Percentiles rank a stretch among this genome's conserved stretches.
phyloP scores from a whole-genome alignment of 2,329 filamentous ascomycete genomes.

The Pseudogymnoascus sp. region DNA sequence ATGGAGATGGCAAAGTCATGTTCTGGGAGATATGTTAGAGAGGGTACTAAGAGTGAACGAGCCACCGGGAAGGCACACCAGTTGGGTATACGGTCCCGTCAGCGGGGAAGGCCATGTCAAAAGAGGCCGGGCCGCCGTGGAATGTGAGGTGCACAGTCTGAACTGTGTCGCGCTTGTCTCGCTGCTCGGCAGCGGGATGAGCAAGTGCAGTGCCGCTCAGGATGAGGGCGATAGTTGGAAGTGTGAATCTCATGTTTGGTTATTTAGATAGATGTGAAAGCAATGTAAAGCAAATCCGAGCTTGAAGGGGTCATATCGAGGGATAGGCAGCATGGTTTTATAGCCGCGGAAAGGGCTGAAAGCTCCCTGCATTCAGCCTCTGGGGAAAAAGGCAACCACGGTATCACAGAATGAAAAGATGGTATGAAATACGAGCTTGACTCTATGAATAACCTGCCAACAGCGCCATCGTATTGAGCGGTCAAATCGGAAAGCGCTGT shows the following conservation, averaged over 20 bases:
- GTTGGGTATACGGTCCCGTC: constrained; percentile 34
- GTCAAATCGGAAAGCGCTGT: background rate
- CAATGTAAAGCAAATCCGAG: background rate
- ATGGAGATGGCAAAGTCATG: constrained; percentile 32
- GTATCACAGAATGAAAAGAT: background rate
- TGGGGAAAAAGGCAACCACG: background rate
- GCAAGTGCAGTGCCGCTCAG: background rate
- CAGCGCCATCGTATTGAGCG: background rate
- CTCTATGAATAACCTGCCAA: constrained; percentile 8
- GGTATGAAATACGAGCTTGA: constrained; percentile 4
- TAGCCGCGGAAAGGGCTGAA: background rate
- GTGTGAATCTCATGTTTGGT: background rate
- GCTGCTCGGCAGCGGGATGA: background rate
- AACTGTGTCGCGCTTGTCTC: background rate
- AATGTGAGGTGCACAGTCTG: constrained; percentile 30
- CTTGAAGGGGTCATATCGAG: background rate
- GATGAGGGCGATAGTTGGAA: background rate
- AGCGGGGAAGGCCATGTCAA: constrained; percentile 35
- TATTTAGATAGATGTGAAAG: background rate
- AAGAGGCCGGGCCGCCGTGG: constrained; percentile 34
- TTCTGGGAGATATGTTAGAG: constrained; percentile 24
- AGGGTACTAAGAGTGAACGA: background rate
- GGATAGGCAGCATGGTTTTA: background rate
- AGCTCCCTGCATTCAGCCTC: background rate
- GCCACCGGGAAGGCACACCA: constrained; percentile 23